Base-by-base conservation (phyloP, 2,329 filamentous ascomycete genomes). In the Monosporascus sp. region DNA sequence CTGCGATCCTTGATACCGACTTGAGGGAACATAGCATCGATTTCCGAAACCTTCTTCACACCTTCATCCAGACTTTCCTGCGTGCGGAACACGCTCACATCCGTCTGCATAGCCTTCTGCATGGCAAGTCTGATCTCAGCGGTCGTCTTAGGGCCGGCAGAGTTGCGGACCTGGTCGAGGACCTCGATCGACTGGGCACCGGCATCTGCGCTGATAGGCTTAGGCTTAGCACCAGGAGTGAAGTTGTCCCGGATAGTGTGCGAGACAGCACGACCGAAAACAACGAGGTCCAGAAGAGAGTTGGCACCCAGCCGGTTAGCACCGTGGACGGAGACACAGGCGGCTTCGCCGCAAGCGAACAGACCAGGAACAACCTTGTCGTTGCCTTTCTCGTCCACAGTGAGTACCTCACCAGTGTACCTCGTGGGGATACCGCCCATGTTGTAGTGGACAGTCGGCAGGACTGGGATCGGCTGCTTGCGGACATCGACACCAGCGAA, bases 401-500 rank as follows among this genome's bases (percentile, higher is more conserved):
- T 95, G 63, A 99, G 76, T 57, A 97, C 94, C 77, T 99, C 91
- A 73, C 94, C 93, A 58, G 90, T 97, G 82, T 96, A 97, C 69
- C 90, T 90, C 62, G 94, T 97, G 50, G 93, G 93, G 64, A 99
- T 97, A 82, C 94, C 93, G 75, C 93, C 93, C 94, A 97, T 99
- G 83, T 97, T 97, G 83, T 99, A 99, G 81, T 99, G 92, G 62
- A 97, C 93, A 45, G 93, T 97, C 54, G 93, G 93, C 58, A 97
- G 81, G 61, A 97, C 93, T 57, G 93, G 93, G 64, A 97, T 97
- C 61, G 93, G 93, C 77, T 97, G 89, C 80, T 96, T 97, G 69
- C 86, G 88, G 63, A 99, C 93, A 72, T 99, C 94, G 65, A 99
- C 92, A 77, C 94, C 93, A 56, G 93, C 83, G 75, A 99, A 99